Percentiles rank a stretch among this genome's conserved stretches.
Conservation (phyloP, 495 filamentous ascomycete species). For the Durotheca rogersii region DNA sequence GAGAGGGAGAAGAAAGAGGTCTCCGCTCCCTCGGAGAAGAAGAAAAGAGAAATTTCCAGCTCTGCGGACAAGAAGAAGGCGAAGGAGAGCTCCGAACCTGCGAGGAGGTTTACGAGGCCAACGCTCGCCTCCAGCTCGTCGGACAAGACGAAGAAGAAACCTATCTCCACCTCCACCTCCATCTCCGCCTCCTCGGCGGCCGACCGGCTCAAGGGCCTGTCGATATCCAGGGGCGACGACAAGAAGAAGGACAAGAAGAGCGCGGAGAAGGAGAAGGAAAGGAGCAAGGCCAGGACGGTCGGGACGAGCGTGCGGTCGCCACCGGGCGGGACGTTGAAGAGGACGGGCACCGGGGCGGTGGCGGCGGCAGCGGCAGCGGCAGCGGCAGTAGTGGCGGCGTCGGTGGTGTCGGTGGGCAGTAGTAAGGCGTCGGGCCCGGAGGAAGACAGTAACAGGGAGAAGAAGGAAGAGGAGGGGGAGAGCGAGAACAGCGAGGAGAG, state of each 20-base stretch:
- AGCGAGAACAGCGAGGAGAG: no score
- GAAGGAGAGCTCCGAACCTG: background rate
- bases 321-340: slow-evolving; percentile 38
- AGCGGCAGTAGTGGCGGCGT: no score
- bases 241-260: background rate
- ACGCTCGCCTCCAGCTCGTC: background rate
- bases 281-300: background rate
- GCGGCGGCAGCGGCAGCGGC: no score
- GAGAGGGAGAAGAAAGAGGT: slow-evolving; percentile 5
- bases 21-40: background rate
- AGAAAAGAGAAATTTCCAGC: background rate
- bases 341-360: background rate
- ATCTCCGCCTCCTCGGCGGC: slow-evolving; percentile 10
- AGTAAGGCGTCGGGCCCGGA: no score
- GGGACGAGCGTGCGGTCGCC: slow-evolving; percentile 40
- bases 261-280: slow-evolving; percentile 1
- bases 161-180: no score
- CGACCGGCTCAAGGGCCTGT: slow-evolving; percentile 15
- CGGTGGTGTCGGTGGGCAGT: no score
- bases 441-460: no score
- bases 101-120: background rate
- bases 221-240: background rate
- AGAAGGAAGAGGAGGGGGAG: no score
- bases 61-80: background rate
- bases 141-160: background rate